Evolutionary conservation across 2,329 filamentous ascomycete genomes (phyloP).

Genomic region (Phoma sp.): DNA sequence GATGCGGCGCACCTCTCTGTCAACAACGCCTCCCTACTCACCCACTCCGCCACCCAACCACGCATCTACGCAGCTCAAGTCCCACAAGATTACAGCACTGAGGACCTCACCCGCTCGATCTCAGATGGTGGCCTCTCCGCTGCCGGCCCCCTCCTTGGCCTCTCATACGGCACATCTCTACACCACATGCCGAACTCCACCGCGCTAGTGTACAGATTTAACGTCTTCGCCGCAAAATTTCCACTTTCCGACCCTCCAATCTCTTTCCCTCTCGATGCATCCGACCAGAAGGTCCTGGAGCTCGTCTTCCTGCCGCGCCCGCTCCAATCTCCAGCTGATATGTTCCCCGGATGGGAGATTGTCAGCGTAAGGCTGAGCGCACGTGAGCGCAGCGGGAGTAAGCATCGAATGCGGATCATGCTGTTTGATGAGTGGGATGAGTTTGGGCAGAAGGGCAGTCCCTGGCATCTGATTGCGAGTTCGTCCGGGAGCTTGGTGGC

Average conservation of each 20-base stretch:
- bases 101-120: constrained; percentile 7
- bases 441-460: constrained; percentile 37
- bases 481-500: constrained; percentile 16
- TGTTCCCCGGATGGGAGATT: constrained; percentile 30
- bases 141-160: constrained; percentile 32
- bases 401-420: constrained; percentile 23
- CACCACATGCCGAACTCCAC: constrained; percentile 21
- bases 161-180: constrained; percentile 38
- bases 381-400: constrained; percentile 3
- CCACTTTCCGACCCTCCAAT: constrained; percentile 21
- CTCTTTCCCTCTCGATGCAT: constrained; percentile 21
- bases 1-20: constrained; percentile 31
- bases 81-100: constrained; percentile 24
- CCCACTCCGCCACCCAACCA: constrained; percentile 25
- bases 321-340: constrained; percentile 29
- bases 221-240: constrained; percentile 33
- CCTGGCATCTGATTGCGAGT: constrained; percentile 25
- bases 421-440: constrained; percentile 39
- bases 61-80: constrained; percentile 40
- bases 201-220: constrained; percentile 38
- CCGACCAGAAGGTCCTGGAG: constrained; percentile 37
- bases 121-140: constrained; percentile 21
- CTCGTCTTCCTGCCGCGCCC: constrained; percentile 35
- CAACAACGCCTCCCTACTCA: constrained; percentile 34
- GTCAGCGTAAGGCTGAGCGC: constrained; percentile 25